Evolutionary conservation across 2,329 filamentous ascomycete genomes (phyloP), one percentile per base, ranked within the genome.

Genomic region (Alternaria metachromatica): DNA sequence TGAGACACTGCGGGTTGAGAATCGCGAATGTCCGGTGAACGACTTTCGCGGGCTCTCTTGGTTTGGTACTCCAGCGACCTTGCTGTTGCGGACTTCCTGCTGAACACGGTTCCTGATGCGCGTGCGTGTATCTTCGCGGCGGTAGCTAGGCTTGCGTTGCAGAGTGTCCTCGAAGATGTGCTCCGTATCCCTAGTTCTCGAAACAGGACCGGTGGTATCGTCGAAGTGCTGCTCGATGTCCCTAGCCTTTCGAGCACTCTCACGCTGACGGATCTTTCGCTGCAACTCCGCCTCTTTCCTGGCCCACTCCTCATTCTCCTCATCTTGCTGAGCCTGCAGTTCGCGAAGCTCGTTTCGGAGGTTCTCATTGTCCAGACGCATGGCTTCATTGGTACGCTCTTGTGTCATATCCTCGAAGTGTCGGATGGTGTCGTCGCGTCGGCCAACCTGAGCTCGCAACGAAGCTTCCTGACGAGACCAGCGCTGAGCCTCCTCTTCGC

Each of bases 401-500:
- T 79, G 77, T 4, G 78, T 75, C 60, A 72, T 71, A 28, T 78
- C 79, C 30, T 78, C 70, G 60, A 80, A 78, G 26, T 76, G 73
- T 23, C 78, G 76, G 37, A 81, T 80, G 1, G 80, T 81, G 60
- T 81, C 80, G 49, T 81, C 79, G 6, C 78, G 75, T 46, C 73
- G 70, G 28, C 78, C 76, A 23, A 82, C 72, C 46, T 72, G 69
- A 20, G 70, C 67, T 56, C 76, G 76, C 21, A 82, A 50, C 10
- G 76, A 67, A 13, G 75, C 67, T 61, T 81, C 78, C 15, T 73
- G 72, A 13, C 66, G 69, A 33, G 68, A 59, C 77, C 78, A 80
- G 11, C 73, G 76, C 58, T 72, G 73, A 18, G 70, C 58, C 26
- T 81, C 80, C 26, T 87, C 83, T 60, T 90, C 86, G 12, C 96